Base-by-base conservation (phyloP, 768 basidiomycete genomes). In the Mycena polygramma region DNA sequence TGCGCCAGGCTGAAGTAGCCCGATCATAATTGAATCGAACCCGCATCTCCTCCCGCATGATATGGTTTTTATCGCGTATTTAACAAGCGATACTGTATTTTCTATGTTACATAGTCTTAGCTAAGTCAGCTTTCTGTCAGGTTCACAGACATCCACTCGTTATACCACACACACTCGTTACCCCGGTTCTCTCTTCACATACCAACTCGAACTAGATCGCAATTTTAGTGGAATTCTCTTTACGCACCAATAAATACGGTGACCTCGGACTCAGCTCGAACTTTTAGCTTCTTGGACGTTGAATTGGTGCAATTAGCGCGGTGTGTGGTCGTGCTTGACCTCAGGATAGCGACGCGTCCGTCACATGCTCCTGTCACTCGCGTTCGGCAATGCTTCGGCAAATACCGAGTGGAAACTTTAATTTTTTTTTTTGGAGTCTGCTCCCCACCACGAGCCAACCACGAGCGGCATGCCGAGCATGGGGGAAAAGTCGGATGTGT, bases 1-100 rank as follows among this genome's bases (percentile, higher is more conserved):
- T 87, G 49, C 81, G 80, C 65, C 77, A 82, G 71, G 76, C 76
- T 19, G 79, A 80, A 57, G 66, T 55, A 26, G 51, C 69, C 17
- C 68, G 74, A 39, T 74, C 58, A 69, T 63, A 45, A 69, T 36
- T 52, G 30, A 30, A 30, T 30, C 30, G 30, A 37, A n/a, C 11
- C 37, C 20, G 53, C 9, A 13, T 36, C 19, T 30, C 35, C n/a
- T 46, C 20, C n/a, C 48, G 51, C 66, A 35, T 57, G 41, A 60
- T 60, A n/a, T 30, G 39, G 52, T 70, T 62, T 70, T 70, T 70
- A 70, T 70, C 69, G 69, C 64, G 49, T 70, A 70, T 70, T 70
- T 70, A 70, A 70, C 53, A 45, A 57, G 69, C 69, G 69, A 66
- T 71, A 64, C 30, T 69, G 72, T 61, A 72, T 37, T 57, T 30